These are phyloP conservation scores for Xerocomellus dryophilus DNA, from an alignment of 768 basidiomycete genomes.

Conservation along the genomic window DNA sequence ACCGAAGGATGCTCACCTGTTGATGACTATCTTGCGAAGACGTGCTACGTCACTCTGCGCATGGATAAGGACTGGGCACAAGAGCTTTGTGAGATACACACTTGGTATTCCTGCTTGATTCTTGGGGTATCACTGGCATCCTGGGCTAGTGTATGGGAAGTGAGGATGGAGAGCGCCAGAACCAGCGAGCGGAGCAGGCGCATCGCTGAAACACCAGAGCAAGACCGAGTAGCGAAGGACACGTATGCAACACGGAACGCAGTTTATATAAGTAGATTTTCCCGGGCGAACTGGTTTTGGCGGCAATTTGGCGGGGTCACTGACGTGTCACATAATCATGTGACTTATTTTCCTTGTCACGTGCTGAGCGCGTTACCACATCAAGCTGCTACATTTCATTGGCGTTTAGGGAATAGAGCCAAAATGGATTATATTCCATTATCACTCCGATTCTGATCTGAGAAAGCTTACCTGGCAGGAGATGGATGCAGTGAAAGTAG, in stretches of 20 bases:
- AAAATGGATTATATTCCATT: too few species aligned
- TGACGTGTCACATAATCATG: constrained; percentile 51
- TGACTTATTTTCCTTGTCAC: constrained; percentile 26
- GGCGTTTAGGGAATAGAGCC: too few species aligned
- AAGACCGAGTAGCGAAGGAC: background rate
- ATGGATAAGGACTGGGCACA: background rate
- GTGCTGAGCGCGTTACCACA: constrained; percentile 21
- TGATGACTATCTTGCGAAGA: constrained; percentile 89
- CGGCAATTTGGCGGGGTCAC: constrained; percentile 9
- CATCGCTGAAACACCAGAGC: constrained; percentile 40
- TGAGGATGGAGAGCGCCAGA: constrained; percentile 43
- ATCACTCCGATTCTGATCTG: too few species aligned
- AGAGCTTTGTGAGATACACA: constrained; percentile 25
- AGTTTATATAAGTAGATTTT: background rate
- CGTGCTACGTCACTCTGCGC: constrained; percentile 88
- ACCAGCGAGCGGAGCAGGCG: constrained; percentile 54
- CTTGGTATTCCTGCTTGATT: constrained; percentile 72
- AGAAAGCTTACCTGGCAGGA: too few species aligned
- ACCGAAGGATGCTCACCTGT: constrained; percentile 49
- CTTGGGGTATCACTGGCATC: constrained; percentile 42
- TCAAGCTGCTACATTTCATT: too few species aligned
- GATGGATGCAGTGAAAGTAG: too few species aligned
- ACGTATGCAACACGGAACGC: background rate
- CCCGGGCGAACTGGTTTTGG: too few species aligned
- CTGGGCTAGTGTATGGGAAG: constrained; percentile 48